Evolutionary conservation across 129 eudicot genomes (phyloP), one percentile per base, ranked within the genome.

Genomic region (Calendula officinalis): DNA sequence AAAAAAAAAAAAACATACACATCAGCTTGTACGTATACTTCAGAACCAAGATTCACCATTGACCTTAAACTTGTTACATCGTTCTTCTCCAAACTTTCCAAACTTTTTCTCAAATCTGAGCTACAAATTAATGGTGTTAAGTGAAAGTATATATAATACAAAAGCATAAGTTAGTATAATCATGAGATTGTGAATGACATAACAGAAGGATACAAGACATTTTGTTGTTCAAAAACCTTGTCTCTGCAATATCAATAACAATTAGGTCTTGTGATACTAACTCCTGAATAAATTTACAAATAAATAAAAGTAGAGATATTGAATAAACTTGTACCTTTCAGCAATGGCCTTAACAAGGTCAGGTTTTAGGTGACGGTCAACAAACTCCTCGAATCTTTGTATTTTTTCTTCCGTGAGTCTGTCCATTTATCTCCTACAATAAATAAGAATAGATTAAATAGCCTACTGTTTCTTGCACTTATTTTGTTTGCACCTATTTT

Each of bases 11-110:
- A 22, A 22, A 56, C 96, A 8, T 92, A 92, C 98, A 88, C 96
- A 38, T 92, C 91, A 50, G 98, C 98, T 81, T 92, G 96, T 71
- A 71, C 71, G 34, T 92, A 92, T 30, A 92, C 96, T 85, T 92
- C 98, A 51, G 98, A 88, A 22, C 95, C 98, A 58, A 92, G 82
- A 83, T 61, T 88, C 67, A 88, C 95, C 84, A 88, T 54, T 45
- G 98, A 81, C 76, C 84, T 83, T 58, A 92, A 76, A 68, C 85
- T 85, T 60, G 95, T 88, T 40, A 92, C 86, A 69, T 85, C 81
- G 59, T 92, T 78, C 78, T 88, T 83, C 83, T 92, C 96, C 75
- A 92, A 63, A 67, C 81, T 92, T 82, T 92, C 91, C 14, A 92
- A 80, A 65, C 86, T 88, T 60, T 58, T 81, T 42, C 75, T 81